These are phyloP conservation scores for Phytophthora citricola DNA, from an alignment of 352 stramenopile genomes.

Conservation along the genomic window DNA sequence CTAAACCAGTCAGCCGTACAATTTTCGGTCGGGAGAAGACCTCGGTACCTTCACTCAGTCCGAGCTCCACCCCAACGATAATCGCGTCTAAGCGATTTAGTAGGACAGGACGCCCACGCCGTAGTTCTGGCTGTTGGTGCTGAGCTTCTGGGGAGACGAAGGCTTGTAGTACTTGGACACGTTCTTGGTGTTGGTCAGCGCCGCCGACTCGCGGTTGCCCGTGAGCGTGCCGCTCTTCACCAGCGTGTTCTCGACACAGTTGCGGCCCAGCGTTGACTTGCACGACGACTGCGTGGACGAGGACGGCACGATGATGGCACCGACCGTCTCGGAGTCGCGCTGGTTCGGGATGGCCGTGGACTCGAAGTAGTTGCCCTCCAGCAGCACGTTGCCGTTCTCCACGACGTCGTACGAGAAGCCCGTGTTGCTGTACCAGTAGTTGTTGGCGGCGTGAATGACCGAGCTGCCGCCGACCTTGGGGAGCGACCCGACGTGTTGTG, in stretches of 20 bases:
- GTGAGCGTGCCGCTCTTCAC: constrained; percentile 21
- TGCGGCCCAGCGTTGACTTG: constrained; percentile 33
- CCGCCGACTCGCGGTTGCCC: constrained; percentile 22
- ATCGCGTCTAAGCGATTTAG: constrained; percentile 3
- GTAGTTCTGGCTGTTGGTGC: constrained; percentile 30
- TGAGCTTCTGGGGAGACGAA: constrained; percentile 12
- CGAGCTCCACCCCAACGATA: not conserved
- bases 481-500: constrained; percentile 50
- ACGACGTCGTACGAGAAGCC: constrained; percentile 47
- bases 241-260: constrained; percentile 36
- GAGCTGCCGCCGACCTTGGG: constrained; percentile 36
- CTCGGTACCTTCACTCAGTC: constrained; percentile 8
- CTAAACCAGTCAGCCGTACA: not conserved
- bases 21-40: not conserved
- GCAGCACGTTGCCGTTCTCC: constrained; percentile 40
- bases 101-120: constrained; percentile 11
- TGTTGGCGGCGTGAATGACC: constrained; percentile 46
- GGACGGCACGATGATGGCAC: constrained; percentile 23
- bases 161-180: constrained; percentile 18
- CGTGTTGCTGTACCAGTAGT: constrained; percentile 57
- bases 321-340: constrained; percentile 16
- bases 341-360: constrained; percentile 18
- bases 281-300: constrained; percentile 15
- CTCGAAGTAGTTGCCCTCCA: constrained; percentile 62
- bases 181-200: constrained; percentile 21